These are phyloP conservation scores for Pseudohalonectria lignicola DNA, from an alignment of 2,329 filamentous ascomycete genomes.

Conservation along the genomic window DNA sequence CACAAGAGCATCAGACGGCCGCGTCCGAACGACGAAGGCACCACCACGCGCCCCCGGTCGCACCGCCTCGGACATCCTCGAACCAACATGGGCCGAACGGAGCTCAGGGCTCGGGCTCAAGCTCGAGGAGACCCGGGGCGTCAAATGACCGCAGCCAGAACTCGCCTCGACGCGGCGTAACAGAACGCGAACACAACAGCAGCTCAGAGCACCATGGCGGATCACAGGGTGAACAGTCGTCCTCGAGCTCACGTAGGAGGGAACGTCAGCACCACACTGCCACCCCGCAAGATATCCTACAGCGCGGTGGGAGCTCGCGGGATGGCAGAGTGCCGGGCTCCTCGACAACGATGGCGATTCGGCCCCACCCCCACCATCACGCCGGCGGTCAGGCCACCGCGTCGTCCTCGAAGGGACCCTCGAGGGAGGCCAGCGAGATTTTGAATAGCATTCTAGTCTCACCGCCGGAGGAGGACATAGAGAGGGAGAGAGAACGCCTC, in stretches of 20 bases:
- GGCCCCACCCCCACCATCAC: constrained; percentile 22
- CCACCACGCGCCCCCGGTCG: constrained; percentile 58
- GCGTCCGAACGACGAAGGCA: constrained; percentile 42
- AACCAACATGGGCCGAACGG: constrained; percentile 30
- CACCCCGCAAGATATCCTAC: constrained; percentile 24
- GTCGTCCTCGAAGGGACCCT: constrained; percentile 46
- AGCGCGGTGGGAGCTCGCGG: constrained; percentile 25
- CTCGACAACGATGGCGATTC: constrained; percentile 30
- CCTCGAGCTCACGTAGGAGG: constrained; percentile 25
- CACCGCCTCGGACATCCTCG: constrained; percentile 74
- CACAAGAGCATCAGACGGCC: constrained; percentile 30
- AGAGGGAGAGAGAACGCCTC: constrained; percentile 59
- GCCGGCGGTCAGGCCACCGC: constrained; percentile 26
- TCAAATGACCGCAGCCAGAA: constrained; percentile 31
- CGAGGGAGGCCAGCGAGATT: constrained; percentile 68
- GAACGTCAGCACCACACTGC: constrained; percentile 16
- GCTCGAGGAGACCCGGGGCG: constrained; percentile 31
- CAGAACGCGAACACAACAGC: constrained; percentile 17
- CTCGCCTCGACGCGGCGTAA: constrained; percentile 29
- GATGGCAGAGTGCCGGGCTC: constrained; percentile 23
- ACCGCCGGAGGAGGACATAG: constrained; percentile 62
- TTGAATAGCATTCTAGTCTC: constrained; percentile 68
- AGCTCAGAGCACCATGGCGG: neutral
- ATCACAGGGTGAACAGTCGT: constrained; percentile 20
- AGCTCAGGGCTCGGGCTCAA: too few relatives aligned